Conservation (phyloP, 805 yeast genomes). For the Pichia thaimueangensis region DNA sequence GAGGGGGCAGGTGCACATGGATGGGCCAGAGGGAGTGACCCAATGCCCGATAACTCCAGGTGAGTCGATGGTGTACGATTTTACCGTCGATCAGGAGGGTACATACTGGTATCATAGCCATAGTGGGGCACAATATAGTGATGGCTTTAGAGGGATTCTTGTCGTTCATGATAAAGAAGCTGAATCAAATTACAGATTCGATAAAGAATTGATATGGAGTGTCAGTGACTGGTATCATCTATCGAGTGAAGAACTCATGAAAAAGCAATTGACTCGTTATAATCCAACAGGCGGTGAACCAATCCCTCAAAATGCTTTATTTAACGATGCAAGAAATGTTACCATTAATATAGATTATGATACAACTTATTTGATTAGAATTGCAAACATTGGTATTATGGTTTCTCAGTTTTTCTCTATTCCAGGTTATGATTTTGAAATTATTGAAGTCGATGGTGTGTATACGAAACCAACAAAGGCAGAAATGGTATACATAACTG, state of each 20-base stretch:
- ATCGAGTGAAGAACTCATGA: conserved; percentile 39
- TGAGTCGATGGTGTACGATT: conserved; percentile 60
- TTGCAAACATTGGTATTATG: conserved; percentile 64
- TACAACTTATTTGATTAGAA: conserved; percentile 57
- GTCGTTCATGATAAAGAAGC: conserved; percentile 51
- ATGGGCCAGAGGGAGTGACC: conserved; percentile 74
- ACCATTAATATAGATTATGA: conserved; percentile 51
- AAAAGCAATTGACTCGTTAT: conserved; percentile 50
- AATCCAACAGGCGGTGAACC: conserved; percentile 88
- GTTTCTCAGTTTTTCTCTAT: conserved; percentile 64
- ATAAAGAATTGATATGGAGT: conserved; percentile 53
- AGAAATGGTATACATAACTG: conserved; percentile 55
- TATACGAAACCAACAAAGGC: conserved; percentile 53
- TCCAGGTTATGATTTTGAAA: conserved; percentile 65
- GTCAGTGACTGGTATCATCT: conserved; percentile 62
- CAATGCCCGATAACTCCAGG: conserved; percentile 77
- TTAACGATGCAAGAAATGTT: conserved; percentile 58
- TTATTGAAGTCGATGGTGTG: conserved; percentile 73
- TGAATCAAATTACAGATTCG: conserved; percentile 48
- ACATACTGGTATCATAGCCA: conserved; percentile 86
- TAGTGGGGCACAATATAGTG: conserved; percentile 69
- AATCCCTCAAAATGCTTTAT: conserved; percentile 57
- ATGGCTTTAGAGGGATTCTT: conserved; percentile 67
- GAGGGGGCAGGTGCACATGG: conserved; percentile 56
- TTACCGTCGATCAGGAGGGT: conserved; percentile 67